A percentile compares a stretch with the other conserved stretches of the same genome.
These are phyloP conservation scores for Epichloe gansuensis DNA, from an alignment of 2,329 filamentous ascomycete genomes.

Conservation along the genomic window DNA sequence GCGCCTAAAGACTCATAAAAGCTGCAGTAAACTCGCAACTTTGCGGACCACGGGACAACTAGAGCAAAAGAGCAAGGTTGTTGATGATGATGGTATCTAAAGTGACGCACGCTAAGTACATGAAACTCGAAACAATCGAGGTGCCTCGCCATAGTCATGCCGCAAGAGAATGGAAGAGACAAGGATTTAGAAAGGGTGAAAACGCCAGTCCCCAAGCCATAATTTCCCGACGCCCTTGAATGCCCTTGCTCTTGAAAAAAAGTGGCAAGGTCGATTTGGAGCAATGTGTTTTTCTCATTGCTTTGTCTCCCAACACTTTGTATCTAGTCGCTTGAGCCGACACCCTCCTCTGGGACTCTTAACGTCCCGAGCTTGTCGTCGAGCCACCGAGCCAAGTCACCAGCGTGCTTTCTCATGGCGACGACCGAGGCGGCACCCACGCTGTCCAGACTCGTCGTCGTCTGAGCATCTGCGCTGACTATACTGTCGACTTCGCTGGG, in stretches of 20 bases:
- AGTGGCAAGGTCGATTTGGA: not conserved
- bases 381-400: slow-evolving; percentile 46
- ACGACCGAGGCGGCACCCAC: slow-evolving; percentile 34
- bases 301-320: not conserved
- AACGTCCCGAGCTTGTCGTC: slow-evolving; percentile 47
- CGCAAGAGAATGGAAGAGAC: not conserved
- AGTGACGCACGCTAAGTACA: not conserved
- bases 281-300: not conserved
- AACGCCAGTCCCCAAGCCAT: not conserved
- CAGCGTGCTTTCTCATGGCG: slow-evolving; percentile 41
- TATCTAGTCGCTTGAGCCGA: slow-evolving; percentile 17
- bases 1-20: too few relatives aligned
- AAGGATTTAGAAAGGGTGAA: not conserved
- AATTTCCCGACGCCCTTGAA: not conserved
- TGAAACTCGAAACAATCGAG: too few relatives aligned
- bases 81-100: not conserved
- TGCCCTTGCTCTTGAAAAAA: not conserved
- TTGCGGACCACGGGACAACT: too few relatives aligned
- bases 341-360: slow-evolving; percentile 39
- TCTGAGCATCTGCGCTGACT: slow-evolving; percentile 31
- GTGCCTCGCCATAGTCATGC: too few relatives aligned
- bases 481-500: slow-evolving; percentile 36
- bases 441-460: slow-evolving; percentile 28
- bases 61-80: not conserved
- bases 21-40: too few relatives aligned